Evolutionary conservation across 495 filamentous ascomycete species (phyloP).

Genomic region (Lentithecium fluviatile): DNA sequence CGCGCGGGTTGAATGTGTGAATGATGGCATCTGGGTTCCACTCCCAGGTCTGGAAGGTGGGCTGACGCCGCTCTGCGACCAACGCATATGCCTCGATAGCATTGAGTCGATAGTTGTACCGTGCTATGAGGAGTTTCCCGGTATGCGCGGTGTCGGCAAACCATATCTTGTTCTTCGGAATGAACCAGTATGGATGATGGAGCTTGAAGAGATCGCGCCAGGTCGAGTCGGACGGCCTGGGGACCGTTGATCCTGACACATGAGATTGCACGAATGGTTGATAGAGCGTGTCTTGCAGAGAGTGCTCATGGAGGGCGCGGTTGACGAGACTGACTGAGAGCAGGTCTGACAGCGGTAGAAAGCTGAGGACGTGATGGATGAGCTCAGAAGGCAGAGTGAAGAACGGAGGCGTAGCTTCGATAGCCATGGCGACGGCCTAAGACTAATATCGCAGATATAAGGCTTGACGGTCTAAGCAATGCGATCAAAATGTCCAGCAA

Average conservation of each 20-base stretch:
- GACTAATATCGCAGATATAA: neutral
- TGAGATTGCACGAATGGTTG: slow-evolving; percentile 37
- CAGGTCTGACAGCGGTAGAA: slow-evolving; percentile 34
- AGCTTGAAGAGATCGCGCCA: slow-evolving; percentile 62
- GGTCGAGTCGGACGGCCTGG: slow-evolving; percentile 19
- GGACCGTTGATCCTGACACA: slow-evolving; percentile 15
- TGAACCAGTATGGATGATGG: slow-evolving; percentile 81
- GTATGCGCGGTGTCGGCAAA: slow-evolving; percentile 68
- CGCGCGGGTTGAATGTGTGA: slow-evolving; percentile 66
- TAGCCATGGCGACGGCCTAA: neutral
- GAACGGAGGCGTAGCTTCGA: slow-evolving; percentile 1
- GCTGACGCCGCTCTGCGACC: slow-evolving; percentile 57
- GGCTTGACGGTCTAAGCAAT: neutral
- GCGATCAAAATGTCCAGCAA: neutral
- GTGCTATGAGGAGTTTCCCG: slow-evolving; percentile 69
- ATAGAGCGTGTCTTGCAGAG: slow-evolving; percentile 40
- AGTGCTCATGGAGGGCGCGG: slow-evolving; percentile 30
- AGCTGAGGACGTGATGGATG: slow-evolving; percentile 36
- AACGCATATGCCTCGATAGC: slow-evolving; percentile 82
- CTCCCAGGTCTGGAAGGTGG: slow-evolving; percentile 60
- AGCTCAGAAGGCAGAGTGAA: slow-evolving; percentile 36
- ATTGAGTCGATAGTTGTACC: slow-evolving; percentile 68
- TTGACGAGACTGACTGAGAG: slow-evolving; percentile 35
- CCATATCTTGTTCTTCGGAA: slow-evolving; percentile 79
- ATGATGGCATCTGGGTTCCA: slow-evolving; percentile 69